These are phyloP conservation scores for Aspergillus cristatus DNA, from an alignment of 495 filamentous ascomycete species.

Conservation along the genomic window DNA sequence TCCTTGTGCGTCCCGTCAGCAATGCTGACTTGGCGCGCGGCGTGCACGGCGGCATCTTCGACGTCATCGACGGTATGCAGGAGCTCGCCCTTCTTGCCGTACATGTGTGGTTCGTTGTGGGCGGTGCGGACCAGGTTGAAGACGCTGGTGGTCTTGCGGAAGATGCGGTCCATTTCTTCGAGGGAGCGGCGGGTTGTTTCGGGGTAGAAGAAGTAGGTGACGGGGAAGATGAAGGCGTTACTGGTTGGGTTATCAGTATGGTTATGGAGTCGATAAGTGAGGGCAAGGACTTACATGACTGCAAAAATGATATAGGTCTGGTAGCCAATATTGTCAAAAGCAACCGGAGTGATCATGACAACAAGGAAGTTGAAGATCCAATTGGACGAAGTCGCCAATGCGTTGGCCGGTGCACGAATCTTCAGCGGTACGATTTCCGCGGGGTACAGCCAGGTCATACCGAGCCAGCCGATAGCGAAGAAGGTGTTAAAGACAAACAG, in stretches of 20 bases:
- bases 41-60: slow-evolving; percentile 25
- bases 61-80: slow-evolving; percentile 31
- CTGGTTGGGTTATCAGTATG: slow-evolving; percentile 23
- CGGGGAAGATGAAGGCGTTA: slow-evolving; percentile 61
- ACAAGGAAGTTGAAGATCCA: slow-evolving; percentile 48
- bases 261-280: background rate
- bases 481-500: slow-evolving; percentile 70
- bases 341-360: slow-evolving; percentile 63
- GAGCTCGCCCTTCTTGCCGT: slow-evolving; percentile 61
- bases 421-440: slow-evolving; percentile 64
- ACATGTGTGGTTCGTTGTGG: slow-evolving; percentile 52
- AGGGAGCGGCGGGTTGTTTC: slow-evolving; percentile 65
- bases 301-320: slow-evolving; percentile 75
- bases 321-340: slow-evolving; percentile 58
- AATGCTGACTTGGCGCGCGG: slow-evolving; percentile 24
- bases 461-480: slow-evolving; percentile 69
- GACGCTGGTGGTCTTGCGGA: slow-evolving; percentile 48
- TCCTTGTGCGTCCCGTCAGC: slow-evolving; percentile 16
- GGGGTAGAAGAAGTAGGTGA: slow-evolving; percentile 68
- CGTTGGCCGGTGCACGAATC: slow-evolving; percentile 66
- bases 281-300: slow-evolving; percentile 41
- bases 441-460: slow-evolving; percentile 69
- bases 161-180: slow-evolving; percentile 71
- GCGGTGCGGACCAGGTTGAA: slow-evolving; percentile 55
- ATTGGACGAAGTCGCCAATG: slow-evolving; percentile 51